Evolutionary conservation across 805 yeast genomes (phyloP).

Genomic region (Metschnikowia vanudenii): DNA sequence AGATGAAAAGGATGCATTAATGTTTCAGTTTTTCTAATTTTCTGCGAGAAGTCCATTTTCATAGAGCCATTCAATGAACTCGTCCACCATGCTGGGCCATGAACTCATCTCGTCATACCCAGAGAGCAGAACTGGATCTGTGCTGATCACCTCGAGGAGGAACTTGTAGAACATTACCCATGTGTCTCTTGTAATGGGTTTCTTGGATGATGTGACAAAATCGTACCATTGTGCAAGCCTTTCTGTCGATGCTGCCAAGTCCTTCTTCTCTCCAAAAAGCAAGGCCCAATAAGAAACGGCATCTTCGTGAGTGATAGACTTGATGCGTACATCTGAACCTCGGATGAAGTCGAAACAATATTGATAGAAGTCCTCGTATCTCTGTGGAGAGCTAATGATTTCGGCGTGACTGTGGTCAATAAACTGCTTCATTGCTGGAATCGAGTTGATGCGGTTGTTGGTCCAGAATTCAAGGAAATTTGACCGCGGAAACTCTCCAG

Average conservation of each 20-base stretch:
- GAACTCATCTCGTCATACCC: constrained; percentile 78
- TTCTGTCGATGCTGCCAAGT: constrained; percentile 14
- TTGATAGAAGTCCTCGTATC: constrained; percentile 60
- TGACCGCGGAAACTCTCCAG: constrained; percentile 56
- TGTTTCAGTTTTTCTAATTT: neutral
- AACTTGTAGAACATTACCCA: constrained; percentile 85
- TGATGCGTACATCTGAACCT: constrained; percentile 51
- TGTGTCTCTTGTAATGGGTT: constrained; percentile 63
- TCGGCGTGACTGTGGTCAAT: constrained; percentile 7
- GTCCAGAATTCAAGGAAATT: constrained; percentile 61
- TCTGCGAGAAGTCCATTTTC: constrained; percentile 23
- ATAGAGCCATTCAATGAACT: constrained; percentile 61
- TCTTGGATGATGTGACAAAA: constrained; percentile 48
- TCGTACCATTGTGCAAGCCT: constrained; percentile 55
- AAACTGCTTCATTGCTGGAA: constrained; percentile 46
- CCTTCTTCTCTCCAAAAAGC: constrained; percentile 38
- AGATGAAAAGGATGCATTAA: neutral
- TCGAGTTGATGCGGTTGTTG: constrained; percentile 15
- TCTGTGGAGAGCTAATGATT: constrained; percentile 29
- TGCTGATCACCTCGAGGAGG: constrained; percentile 44
- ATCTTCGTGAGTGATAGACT: constrained; percentile 53
- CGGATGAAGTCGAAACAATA: constrained; percentile 68
- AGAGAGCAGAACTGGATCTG: constrained; percentile 49
- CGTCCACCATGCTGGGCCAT: constrained; percentile 91
- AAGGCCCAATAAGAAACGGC: constrained; percentile 79